A percentile compares a stretch with the other conserved stretches of the same genome.
phyloP scores from a whole-genome alignment of 495 filamentous ascomycete genomes.

The Xylaria palmicola region DNA sequence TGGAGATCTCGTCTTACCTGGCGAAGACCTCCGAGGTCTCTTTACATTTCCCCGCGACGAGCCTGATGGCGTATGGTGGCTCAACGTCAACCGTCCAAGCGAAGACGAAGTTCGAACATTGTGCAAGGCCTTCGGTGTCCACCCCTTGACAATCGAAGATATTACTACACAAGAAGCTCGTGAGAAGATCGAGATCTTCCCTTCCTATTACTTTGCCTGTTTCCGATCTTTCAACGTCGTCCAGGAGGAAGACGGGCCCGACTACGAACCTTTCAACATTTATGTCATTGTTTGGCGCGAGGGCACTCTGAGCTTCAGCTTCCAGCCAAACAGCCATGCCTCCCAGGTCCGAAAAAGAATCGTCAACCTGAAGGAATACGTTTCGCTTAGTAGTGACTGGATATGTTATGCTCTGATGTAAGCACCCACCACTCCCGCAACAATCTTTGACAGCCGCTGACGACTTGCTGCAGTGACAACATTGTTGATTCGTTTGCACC shows the following conservation, averaged over 20 bases:
- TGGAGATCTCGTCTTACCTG: constrained; percentile 81
- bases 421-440: constrained; percentile 30
- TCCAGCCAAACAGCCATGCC: constrained; percentile 78
- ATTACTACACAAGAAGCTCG: constrained; percentile 90
- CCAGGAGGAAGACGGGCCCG: constrained; percentile 68
- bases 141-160: constrained; percentile 92
- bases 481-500: constrained; percentile 96
- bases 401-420: constrained; percentile 98
- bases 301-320: constrained; percentile 91
- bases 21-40: constrained; percentile 82
- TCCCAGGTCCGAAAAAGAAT: constrained; percentile 88
- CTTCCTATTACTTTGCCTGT: constrained; percentile 95
- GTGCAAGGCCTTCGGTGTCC: constrained; percentile 86
- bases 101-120: constrained; percentile 87
- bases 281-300: constrained; percentile 97
- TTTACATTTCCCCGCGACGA: constrained; percentile 73
- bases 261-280: constrained; percentile 89
- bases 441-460: background rate
- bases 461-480: constrained; percentile 63
- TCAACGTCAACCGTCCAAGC: constrained; percentile 87
- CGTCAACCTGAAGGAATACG: constrained; percentile 87
- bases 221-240: constrained; percentile 83
- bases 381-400: constrained; percentile 92
- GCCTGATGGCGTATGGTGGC: constrained; percentile 85
- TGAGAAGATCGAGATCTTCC: constrained; percentile 97